Percentiles rank a stretch among this genome's conserved stretches.
These are phyloP conservation scores for Sporothrix sp. DNA, from an alignment of 2,329 filamentous ascomycete species.

Conservation along the genomic window DNA sequence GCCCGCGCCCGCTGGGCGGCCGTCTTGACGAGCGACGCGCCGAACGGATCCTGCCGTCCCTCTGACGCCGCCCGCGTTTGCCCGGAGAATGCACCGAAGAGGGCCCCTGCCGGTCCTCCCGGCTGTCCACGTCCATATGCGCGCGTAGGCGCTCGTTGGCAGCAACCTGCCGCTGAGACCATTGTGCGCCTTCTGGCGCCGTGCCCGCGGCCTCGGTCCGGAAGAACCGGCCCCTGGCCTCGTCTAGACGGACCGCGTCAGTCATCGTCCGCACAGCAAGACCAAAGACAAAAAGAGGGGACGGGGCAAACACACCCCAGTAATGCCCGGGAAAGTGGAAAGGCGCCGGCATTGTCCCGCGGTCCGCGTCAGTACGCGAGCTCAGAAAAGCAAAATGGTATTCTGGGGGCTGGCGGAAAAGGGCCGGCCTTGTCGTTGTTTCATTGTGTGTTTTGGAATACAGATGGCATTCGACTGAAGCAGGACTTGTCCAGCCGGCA, in stretches of 20 bases:
- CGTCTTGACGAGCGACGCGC: not conserved
- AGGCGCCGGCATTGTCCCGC: conserved; percentile 16
- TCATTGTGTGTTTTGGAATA: no score
- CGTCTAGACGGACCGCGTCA: conserved; percentile 28
- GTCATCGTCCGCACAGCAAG: not conserved
- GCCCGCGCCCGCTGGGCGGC: no score
- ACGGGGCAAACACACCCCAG: conserved; percentile 33
- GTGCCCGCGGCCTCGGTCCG: conserved; percentile 46
- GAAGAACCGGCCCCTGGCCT: conserved; percentile 54
- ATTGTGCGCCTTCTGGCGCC: conserved; percentile 40
- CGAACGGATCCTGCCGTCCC: no score
- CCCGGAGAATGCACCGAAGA: not conserved
- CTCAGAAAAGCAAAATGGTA: not conserved
- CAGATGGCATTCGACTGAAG: no score
- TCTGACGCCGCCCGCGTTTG: not conserved
- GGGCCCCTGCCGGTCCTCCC: not conserved
- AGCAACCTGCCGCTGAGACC: conserved; percentile 31
- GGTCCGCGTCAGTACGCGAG: no score
- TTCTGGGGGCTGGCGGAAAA: no score
- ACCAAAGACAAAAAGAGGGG: not conserved
- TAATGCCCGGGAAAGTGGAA: conserved; percentile 44
- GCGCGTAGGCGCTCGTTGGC: not conserved
- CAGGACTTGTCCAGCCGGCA: no score
- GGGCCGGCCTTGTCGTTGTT: no score
- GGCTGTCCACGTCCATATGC: no score